Percentiles rank a stretch among this genome's conserved stretches.
Evolutionary conservation across 2,329 filamentous ascomycete genomes (phyloP).

Genomic region (Ceratocystis albifundus): DNA sequence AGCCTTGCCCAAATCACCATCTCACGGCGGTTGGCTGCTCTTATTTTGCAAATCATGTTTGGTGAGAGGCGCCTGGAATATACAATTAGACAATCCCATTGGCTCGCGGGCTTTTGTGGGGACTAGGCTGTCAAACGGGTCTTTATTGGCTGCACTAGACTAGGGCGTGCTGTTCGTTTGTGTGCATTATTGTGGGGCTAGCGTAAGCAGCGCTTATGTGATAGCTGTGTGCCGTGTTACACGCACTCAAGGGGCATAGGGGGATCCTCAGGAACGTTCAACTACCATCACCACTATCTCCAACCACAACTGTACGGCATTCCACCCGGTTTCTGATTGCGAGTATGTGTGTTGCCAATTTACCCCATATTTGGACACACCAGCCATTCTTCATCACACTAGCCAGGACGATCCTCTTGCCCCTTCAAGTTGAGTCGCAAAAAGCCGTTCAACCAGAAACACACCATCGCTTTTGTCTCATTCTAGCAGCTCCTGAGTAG

Average conservation of each 20-base stretch:
- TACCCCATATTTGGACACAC: no score
- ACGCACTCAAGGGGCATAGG: background rate
- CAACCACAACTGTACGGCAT: no score
- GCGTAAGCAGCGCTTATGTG: slow-evolving; percentile 1
- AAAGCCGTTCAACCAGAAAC: background rate
- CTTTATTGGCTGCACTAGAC: background rate
- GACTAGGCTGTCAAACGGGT: background rate
- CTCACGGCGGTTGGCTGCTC: slow-evolving; percentile 5
- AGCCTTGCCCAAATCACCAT: slow-evolving; percentile 3
- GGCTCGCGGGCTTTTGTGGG: background rate
- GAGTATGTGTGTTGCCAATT: no score
- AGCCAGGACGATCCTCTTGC: no score
- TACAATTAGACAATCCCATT: background rate
- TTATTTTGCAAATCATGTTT: background rate
- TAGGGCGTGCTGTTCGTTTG: background rate
- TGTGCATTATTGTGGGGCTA: background rate
- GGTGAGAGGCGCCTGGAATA: slow-evolving; percentile 4
- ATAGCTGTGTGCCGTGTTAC: background rate
- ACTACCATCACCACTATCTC: no score
- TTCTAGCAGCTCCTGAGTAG: background rate
- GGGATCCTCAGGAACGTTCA: no score
- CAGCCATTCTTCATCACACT: no score
- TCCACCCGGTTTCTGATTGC: no score
- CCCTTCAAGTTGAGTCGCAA: background rate
- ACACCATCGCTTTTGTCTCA: background rate